Conservation (phyloP, 495 filamentous ascomycete species). For the Letharia columbiana region DNA sequence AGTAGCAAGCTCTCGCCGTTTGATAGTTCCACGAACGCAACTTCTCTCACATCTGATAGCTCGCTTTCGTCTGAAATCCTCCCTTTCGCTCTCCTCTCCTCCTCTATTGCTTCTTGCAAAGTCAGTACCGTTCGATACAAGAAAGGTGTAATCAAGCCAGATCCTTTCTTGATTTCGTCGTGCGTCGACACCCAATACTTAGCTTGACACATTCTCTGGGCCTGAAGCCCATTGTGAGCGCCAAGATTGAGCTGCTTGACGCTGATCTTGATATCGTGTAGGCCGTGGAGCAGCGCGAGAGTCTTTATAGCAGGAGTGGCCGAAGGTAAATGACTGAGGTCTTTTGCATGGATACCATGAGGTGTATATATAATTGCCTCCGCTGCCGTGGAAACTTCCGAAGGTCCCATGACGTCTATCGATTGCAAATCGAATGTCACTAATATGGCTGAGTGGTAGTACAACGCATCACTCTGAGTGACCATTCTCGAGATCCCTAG, state of each 20-base stretch:
- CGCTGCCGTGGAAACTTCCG: constrained; percentile 19
- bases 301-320: constrained; percentile 36
- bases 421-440: constrained; percentile 35
- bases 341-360: constrained; percentile 40
- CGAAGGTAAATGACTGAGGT: constrained; percentile 29
- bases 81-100: constrained; percentile 25
- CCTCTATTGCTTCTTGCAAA: constrained; percentile 39
- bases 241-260: constrained; percentile 47
- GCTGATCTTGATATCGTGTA: constrained; percentile 44
- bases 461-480: constrained; percentile 36
- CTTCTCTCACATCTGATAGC: constrained; percentile 23
- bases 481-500: constrained; percentile 40
- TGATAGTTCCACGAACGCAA: constrained; percentile 33
- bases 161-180: constrained; percentile 47
- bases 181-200: constrained; percentile 52
- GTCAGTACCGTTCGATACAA: constrained; percentile 37
- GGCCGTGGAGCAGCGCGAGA: constrained; percentile 46
- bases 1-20: constrained; percentile 40
- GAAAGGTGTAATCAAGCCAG: constrained; percentile 42
- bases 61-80: constrained; percentile 17
- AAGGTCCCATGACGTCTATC: constrained; percentile 16
- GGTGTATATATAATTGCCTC: constrained; percentile 51
- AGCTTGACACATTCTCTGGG: constrained; percentile 37
- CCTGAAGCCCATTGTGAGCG: constrained; percentile 43
- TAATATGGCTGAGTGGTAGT: constrained; percentile 47